phyloP scores from a whole-genome alignment of 768 basidiomycete genomes.

The Megacollybia marginata region DNA sequence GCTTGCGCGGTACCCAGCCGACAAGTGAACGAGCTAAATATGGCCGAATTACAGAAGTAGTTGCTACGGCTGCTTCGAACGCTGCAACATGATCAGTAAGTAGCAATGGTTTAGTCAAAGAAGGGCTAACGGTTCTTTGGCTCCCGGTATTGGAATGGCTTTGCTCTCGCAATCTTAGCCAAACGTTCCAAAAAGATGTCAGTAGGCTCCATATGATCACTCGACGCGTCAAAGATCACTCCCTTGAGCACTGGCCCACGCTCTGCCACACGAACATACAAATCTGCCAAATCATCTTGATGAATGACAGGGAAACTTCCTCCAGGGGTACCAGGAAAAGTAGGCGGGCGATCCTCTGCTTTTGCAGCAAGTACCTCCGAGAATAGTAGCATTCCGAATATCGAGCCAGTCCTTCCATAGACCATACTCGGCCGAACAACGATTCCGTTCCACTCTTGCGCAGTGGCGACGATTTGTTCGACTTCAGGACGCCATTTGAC shows the following conservation, averaged over 20 bases:
- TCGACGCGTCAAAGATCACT: slow-evolving; percentile 32
- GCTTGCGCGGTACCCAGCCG: slow-evolving; percentile 36
- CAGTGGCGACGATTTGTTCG: slow-evolving; percentile 23
- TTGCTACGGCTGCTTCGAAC: slow-evolving; percentile 26
- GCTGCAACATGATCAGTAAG: slow-evolving; percentile 10
- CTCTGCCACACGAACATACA: slow-evolving; percentile 33
- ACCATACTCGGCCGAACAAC: slow-evolving; percentile 36
- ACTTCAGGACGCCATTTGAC: slow-evolving; percentile 25
- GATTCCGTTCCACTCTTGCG: slow-evolving; percentile 30
- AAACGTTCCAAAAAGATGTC: slow-evolving; percentile 32
- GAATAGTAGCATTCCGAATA: slow-evolving; percentile 23
- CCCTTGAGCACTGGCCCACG: slow-evolving; percentile 27
- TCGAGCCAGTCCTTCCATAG: slow-evolving; percentile 34
- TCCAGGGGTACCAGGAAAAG: slow-evolving; percentile 27
- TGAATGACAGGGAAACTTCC: slow-evolving; percentile 27
- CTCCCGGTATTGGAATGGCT: slow-evolving; percentile 23
- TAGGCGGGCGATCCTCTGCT: neutral
- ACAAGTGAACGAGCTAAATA: slow-evolving; percentile 33
- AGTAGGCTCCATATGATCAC: slow-evolving; percentile 30
- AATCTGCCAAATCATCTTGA: slow-evolving; percentile 37
- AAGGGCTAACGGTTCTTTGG: slow-evolving; percentile 26
- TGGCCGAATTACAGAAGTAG: slow-evolving; percentile 24
- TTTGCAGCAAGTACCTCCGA: slow-evolving; percentile 1
- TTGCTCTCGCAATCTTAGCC: slow-evolving; percentile 27
- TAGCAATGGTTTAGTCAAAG: neutral